phyloP scores from a whole-genome alignment of 352 stramenopile genomes.

The Phytophthora aleatoria region DNA sequence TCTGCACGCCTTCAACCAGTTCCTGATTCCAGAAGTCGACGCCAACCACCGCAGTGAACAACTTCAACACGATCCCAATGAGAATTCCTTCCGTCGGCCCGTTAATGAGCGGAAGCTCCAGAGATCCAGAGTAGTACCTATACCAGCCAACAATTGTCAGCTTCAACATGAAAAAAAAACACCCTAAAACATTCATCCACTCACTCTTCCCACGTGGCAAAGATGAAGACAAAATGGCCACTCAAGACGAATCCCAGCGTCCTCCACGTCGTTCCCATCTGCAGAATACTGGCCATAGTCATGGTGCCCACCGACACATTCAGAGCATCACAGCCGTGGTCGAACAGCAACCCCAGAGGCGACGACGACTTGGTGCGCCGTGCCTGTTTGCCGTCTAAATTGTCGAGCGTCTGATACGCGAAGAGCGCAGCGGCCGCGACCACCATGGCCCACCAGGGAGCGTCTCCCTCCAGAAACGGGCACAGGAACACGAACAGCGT shows the following conservation, averaged over 20 bases:
- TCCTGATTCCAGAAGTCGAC: constrained; percentile 77
- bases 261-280: constrained; percentile 83
- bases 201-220: constrained; percentile 89
- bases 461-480: constrained; percentile 73
- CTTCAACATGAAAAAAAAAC: not conserved
- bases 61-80: constrained; percentile 76
- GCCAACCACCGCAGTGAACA: constrained; percentile 68
- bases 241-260: constrained; percentile 76
- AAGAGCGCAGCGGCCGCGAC: constrained; percentile 67
- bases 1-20: constrained; percentile 63
- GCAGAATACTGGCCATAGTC: constrained; percentile 80
- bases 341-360: constrained; percentile 81
- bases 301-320: constrained; percentile 85
- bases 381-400: constrained; percentile 86
- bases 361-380: constrained; percentile 81
- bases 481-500: constrained; percentile 70
- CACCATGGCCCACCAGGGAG: constrained; percentile 72
- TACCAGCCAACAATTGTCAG: constrained; percentile 14
- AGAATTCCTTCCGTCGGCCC: constrained; percentile 96
- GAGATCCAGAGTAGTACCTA: constrained; percentile 94
- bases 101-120: constrained; percentile 97
- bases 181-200: constrained; percentile 3
- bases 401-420: constrained; percentile 85
- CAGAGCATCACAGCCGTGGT: constrained; percentile 84
- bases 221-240: constrained; percentile 83